Evolutionary conservation across 2,329 filamentous ascomycete species (phyloP).

Genomic region (Aspergillus persii): DNA sequence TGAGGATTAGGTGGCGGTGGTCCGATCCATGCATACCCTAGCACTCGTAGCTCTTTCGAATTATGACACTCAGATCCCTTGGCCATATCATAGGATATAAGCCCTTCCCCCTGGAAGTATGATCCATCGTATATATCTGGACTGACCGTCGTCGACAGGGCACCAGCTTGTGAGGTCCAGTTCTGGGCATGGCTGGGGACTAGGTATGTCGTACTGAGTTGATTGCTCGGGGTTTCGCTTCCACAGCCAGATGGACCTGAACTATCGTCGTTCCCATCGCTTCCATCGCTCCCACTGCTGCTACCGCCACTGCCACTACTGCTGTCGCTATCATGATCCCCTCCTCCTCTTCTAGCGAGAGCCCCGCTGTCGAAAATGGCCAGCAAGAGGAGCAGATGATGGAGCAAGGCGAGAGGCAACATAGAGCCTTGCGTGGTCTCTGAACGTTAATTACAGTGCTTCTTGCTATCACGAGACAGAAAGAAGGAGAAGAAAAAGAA

Average conservation of each 20-base stretch:
- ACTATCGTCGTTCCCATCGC: neutral
- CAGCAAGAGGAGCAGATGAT: neutral
- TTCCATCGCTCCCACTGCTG: neutral
- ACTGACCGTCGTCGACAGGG: neutral
- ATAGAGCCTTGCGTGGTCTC: neutral
- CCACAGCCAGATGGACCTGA: neutral
- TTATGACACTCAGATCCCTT: neutral
- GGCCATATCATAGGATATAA: neutral
- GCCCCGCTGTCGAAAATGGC: neutral
- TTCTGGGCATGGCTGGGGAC: neutral
- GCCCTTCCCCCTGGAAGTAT: constrained; percentile 3
- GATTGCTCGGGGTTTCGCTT: neutral
- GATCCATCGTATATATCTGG: constrained; percentile 6
- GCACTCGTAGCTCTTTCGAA: neutral
- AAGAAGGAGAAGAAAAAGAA: neutral
- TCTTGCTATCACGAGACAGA: too few relatives aligned
- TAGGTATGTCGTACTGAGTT: neutral
- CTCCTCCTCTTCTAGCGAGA: neutral
- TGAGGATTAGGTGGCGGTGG: constrained; percentile 1
- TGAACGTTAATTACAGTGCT: neutral
- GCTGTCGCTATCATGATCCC: neutral
- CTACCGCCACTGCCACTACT: neutral
- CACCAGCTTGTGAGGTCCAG: constrained; percentile 3
- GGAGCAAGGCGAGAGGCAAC: neutral
- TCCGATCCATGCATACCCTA: constrained; percentile 5